Conservation (phyloP, 306 rosid species). For the Dicorynia guianensis region DNA sequence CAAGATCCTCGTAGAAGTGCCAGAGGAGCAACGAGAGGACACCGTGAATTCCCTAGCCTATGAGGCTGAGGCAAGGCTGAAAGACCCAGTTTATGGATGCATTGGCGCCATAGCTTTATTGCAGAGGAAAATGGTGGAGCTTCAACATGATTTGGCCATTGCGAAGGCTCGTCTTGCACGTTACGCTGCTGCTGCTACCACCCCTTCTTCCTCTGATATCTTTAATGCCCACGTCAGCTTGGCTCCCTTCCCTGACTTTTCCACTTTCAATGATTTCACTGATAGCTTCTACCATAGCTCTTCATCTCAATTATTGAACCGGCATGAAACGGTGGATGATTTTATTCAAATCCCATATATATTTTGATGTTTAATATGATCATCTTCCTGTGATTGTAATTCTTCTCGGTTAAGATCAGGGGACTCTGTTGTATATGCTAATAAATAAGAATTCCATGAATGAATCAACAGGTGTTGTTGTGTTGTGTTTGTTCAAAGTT, state of each 20-base stretch:
- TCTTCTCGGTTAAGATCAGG: slow-evolving; percentile 20
- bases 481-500: neutral
- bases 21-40: slow-evolving; percentile 84
- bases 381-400: slow-evolving; percentile 16
- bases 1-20: slow-evolving; percentile 84
- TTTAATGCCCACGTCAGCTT: slow-evolving; percentile 36
- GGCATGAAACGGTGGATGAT: slow-evolving; percentile 57
- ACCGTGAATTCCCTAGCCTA: slow-evolving; percentile 83
- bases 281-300: slow-evolving; percentile 53
- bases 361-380: slow-evolving; percentile 36
- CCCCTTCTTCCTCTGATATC: slow-evolving; percentile 27
- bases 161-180: slow-evolving; percentile 88
- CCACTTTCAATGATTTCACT: slow-evolving; percentile 54
- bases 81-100: slow-evolving; percentile 94
- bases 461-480: neutral
- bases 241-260: slow-evolving; percentile 47
- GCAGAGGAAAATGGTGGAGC: slow-evolving; percentile 76
- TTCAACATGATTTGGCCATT: slow-evolving; percentile 78
- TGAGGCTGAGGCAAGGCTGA: slow-evolving; percentile 86
- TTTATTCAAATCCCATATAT: slow-evolving; percentile 67
- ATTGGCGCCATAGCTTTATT: slow-evolving; percentile 83
- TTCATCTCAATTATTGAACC: slow-evolving; percentile 52
- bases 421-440: slow-evolving; percentile 40
- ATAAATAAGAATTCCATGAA: slow-evolving; percentile 28
- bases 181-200: slow-evolving; percentile 40